Conservation (phyloP, 306 rosid genomes). For the Echinosophora koreensis region DNA sequence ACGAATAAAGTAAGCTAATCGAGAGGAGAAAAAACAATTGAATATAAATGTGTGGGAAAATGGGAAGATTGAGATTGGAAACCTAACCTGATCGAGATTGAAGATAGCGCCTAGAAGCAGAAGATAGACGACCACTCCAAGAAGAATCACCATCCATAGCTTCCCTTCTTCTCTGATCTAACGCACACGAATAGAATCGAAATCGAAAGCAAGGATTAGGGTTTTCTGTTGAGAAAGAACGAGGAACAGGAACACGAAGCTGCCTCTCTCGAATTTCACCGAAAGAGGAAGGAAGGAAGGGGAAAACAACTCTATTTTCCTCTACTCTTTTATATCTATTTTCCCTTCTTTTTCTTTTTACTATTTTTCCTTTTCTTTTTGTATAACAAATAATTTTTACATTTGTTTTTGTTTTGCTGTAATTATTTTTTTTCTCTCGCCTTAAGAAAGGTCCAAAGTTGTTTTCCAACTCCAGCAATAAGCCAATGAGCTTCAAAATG, state of each 20-base stretch:
- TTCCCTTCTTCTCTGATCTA: slow-evolving; percentile 35
- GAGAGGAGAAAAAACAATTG: background rate
- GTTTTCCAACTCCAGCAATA: slow-evolving; percentile 28
- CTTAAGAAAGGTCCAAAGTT: slow-evolving; percentile 17
- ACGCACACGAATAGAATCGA: too few relatives aligned
- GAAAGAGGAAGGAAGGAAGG: background rate
- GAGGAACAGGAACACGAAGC: too few relatives aligned
- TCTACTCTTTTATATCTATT: slow-evolving; percentile 36
- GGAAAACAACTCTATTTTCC: slow-evolving; percentile 10
- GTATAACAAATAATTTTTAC: background rate
- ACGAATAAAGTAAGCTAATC: too few relatives aligned
- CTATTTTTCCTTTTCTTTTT: too few relatives aligned
- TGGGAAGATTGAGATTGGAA: slow-evolving; percentile 9
- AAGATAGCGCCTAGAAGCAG: slow-evolving; percentile 78
- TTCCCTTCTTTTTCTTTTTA: background rate
- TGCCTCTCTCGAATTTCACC: slow-evolving; percentile 37
- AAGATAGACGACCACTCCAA: slow-evolving; percentile 83
- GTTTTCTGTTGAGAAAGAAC: background rate
- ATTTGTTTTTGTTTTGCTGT: too few relatives aligned
- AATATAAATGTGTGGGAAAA: background rate
- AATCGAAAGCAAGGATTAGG: slow-evolving; percentile 14
- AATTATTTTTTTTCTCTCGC: too few relatives aligned
- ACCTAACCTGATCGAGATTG: slow-evolving; percentile 93
- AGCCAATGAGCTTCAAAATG: slow-evolving; percentile 8
- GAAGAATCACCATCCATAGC: slow-evolving; percentile 87